Percentiles rank a stretch among this genome's conserved stretches.
phyloP scores from a whole-genome alignment of 352 stramenopile genomes.

The Globisporangium camurandrum region DNA sequence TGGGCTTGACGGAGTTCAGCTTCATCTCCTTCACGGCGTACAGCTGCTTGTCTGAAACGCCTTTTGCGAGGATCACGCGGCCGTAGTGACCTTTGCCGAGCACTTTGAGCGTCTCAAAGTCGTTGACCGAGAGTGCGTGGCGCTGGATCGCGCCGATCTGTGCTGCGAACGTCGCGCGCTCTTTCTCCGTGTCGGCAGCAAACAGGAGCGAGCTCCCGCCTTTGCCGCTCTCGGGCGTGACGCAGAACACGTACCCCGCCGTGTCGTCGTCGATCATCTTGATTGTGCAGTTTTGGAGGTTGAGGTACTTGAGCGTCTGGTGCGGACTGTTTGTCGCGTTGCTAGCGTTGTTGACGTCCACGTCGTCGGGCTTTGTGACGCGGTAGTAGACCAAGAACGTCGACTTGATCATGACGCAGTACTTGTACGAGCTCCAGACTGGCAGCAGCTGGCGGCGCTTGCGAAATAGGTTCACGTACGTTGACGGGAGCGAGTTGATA shows the following conservation, averaged over 20 bases:
- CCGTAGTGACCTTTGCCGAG: constrained; percentile 81
- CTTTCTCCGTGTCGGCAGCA: constrained; percentile 77
- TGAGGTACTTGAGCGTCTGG: constrained; percentile 64
- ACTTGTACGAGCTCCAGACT: constrained; percentile 81
- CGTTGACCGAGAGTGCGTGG: constrained; percentile 34
- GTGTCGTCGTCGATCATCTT: constrained; percentile 71
- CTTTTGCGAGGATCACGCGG: constrained; percentile 63
- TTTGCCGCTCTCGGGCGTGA: constrained; percentile 62
- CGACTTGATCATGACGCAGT: constrained; percentile 86
- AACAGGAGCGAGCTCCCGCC: constrained; percentile 68
- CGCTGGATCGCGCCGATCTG: constrained; percentile 51
- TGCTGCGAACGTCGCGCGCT: constrained; percentile 67
- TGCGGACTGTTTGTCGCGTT: constrained; percentile 13
- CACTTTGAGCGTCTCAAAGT: constrained; percentile 80
- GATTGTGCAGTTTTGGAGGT: constrained; percentile 67
- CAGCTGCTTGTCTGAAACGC: constrained; percentile 31
- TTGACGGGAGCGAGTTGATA: constrained; percentile 74
- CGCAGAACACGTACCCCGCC: constrained; percentile 65
- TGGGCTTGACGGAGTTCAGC: constrained; percentile 78
- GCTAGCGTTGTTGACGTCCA: constrained; percentile 8
- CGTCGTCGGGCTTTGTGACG: constrained; percentile 49
- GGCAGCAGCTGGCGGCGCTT: constrained; percentile 76
- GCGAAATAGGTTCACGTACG: constrained; percentile 80
- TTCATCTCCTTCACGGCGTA: constrained; percentile 90
- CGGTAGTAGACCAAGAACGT: constrained; percentile 82